Percentiles rank a stretch among this genome's conserved stretches.
These are phyloP conservation scores for Edaphochlamys debaryana DNA, from an alignment of 139 green algal genomes.

Conservation along the genomic window DNA sequence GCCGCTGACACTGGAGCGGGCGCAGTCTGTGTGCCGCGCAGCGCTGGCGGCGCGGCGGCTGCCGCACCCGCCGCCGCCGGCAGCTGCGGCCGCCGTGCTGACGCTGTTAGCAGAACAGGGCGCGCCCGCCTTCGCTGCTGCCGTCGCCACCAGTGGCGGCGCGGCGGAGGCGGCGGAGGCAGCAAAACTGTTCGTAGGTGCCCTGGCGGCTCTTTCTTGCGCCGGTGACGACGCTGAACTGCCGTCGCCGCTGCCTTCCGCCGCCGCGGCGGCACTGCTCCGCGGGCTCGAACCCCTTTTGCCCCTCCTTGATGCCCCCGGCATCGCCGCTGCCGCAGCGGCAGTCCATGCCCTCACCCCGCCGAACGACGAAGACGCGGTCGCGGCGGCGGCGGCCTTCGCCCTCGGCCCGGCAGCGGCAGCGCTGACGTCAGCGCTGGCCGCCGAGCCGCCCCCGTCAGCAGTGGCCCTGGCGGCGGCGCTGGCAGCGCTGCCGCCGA, in stretches of 20 bases:
- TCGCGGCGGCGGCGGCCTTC: no score
- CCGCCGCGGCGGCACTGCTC: background rate
- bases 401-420: no score
- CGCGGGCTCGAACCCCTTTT: background rate
- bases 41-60: no score
- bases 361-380: no score
- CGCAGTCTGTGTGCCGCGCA: background rate
- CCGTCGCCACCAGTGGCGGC: background rate
- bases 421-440: background rate
- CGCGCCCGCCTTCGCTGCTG: background rate
- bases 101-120: background rate
- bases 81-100: background rate
- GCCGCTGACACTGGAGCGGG: no score
- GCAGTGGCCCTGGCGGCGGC: conserved; percentile 4
- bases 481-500: conserved; percentile 20
- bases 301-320: no score
- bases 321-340: no score
- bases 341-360: no score
- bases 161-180: background rate
- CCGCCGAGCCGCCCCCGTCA: no score
- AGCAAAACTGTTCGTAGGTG: background rate
- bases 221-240: no score
- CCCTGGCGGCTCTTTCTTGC: background rate
- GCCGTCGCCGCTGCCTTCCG: background rate
- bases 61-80: background rate